phyloP scores from a whole-genome alignment of 106 monocot species.

The Dendrobium officinale region DNA sequence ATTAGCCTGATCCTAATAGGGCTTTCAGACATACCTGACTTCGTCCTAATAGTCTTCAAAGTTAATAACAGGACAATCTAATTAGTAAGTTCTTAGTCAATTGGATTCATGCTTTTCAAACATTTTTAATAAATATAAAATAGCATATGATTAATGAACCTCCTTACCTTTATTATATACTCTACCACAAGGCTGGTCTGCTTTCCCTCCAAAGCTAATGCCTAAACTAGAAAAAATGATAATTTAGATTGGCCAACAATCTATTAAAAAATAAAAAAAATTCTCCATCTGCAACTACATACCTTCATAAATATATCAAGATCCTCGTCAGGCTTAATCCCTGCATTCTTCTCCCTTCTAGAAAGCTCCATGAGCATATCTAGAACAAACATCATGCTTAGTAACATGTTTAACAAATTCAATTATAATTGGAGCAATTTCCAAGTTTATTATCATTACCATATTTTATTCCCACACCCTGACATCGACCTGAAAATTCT shows the following conservation, averaged over 20 bases:
- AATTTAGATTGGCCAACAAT: conserved; percentile 5
- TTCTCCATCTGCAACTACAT: background rate
- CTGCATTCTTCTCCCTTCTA: conserved; percentile 82
- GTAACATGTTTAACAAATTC: conserved; percentile 5
- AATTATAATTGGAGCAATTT: background rate
- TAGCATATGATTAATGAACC: background rate
- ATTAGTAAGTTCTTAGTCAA: background rate
- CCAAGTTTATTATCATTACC: conserved; percentile 34
- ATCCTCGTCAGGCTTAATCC: conserved; percentile 98
- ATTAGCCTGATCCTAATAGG: background rate
- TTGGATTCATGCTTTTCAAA: background rate
- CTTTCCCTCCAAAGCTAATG: conserved; percentile 76
- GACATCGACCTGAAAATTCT: conserved; percentile 83
- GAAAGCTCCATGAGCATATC: conserved; percentile 97
- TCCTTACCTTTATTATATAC: conserved; percentile 95
- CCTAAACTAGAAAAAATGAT: conserved; percentile 36
- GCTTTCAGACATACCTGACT: background rate
- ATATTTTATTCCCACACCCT: conserved; percentile 97
- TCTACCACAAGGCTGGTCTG: conserved; percentile 87
- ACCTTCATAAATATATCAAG: conserved; percentile 99
- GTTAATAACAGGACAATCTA: background rate
- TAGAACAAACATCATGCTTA: conserved; percentile 17
- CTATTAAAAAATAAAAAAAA: background rate
- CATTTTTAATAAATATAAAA: background rate
- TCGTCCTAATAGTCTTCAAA: background rate